Evolutionary conservation across 2,329 filamentous ascomycete species (phyloP), one percentile per base, ranked within the genome.

Genomic region (Curvularia lunata): DNA sequence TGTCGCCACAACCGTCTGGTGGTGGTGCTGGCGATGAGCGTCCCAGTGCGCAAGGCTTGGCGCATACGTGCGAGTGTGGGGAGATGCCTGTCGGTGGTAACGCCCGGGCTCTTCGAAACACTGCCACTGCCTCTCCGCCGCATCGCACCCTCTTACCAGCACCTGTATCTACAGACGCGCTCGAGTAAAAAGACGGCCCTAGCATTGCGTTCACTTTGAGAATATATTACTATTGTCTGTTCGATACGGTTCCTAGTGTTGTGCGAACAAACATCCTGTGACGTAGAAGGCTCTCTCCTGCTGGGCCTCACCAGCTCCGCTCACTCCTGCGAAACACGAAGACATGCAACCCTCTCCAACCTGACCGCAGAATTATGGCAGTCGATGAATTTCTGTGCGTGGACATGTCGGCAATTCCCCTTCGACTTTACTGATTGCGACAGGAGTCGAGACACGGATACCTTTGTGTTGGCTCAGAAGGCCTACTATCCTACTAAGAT

Each of bases 401-500:
- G 7, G 43, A 41, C 25, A 19, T 27, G 8, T 27, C 38, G 10
- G 28, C 19, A 8, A 10, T 56, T 40, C 2, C 9, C 38, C 9
- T 37, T 37, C 32, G 25, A 49, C 7, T 37, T 54, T 40, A 58
- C 69, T 71, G 48, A 72, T 65, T 25, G 40, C 48, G 32, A 43
- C 65, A 82, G 79, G 62, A 80, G 78, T 74, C 78, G 76, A 62
- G 80, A 82, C 52, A 79, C 78, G 53, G 74, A 80, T 58, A 66
- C 77, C 59, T 77, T 83, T 65, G 80, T 81, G 55, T 69, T 77
- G 59, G 72, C 78, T 47, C 72, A 76, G 43, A 79, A 79, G 66
- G 72, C 74, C 40, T 82, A 81, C 78, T 82, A 81, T 65, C 78
- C 79, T 18, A 72, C 80, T 59, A 77, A 76, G 64, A 83, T 83